A percentile compares a stretch with the other conserved stretches of the same genome.
phyloP scores from a whole-genome alignment of 75 land plant species.

The Sequoia sempervirens region DNA sequence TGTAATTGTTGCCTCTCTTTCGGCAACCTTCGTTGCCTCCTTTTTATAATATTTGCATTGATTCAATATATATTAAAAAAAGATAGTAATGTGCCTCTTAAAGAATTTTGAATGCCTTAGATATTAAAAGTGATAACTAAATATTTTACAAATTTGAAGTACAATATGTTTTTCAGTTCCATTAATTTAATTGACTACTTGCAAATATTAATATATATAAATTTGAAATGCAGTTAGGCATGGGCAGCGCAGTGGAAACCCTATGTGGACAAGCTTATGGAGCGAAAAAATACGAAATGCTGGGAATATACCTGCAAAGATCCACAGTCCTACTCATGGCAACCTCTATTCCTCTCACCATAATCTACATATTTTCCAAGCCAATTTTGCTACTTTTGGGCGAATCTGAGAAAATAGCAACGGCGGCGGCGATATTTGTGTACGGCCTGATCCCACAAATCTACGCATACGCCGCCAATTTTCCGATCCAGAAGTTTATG shows the following conservation, averaged over 20 bases:
- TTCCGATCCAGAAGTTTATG: constrained; percentile 52
- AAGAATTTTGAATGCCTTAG: too few species aligned
- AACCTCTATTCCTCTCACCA: background rate
- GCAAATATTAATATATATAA: too few species aligned
- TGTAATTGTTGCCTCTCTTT: too few species aligned
- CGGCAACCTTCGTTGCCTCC: too few species aligned
- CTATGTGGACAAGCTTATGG: constrained; percentile 60
- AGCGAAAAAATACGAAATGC: constrained; percentile 18
- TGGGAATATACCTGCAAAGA: background rate
- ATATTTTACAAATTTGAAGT: too few species aligned
- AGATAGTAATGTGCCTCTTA: too few species aligned
- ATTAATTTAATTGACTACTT: too few species aligned
- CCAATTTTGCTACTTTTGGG: background rate
- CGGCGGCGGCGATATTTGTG: constrained; percentile 12
- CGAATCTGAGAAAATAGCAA: background rate
- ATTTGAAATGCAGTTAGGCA: constrained; percentile 31
- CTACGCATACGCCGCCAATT: constrained; percentile 39
- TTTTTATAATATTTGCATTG: too few species aligned
- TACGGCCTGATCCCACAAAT: constrained; percentile 50
- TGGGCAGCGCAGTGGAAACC: constrained; percentile 52
- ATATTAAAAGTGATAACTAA: too few species aligned
- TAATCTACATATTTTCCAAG: background rate
- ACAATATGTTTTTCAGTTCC: too few species aligned
- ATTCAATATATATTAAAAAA: too few species aligned
- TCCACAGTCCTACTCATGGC: background rate